Evolutionary conservation across 2,329 filamentous ascomycete genomes (phyloP), one percentile per base, ranked within the genome.

Genomic region (Cladophialophora chaetospira): DNA sequence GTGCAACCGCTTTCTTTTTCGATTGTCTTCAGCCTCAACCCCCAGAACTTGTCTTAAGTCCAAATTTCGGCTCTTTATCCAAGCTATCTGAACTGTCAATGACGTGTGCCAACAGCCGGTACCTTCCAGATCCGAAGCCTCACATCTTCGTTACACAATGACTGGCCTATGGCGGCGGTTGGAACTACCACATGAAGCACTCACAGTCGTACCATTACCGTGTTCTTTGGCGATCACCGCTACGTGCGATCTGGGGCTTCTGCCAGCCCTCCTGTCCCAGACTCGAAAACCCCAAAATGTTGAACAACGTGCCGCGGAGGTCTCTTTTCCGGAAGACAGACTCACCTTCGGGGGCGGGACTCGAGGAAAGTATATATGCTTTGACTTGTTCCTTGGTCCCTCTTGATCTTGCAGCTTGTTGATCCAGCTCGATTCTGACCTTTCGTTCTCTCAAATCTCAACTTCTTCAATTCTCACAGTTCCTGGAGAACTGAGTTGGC

Each of bases 401-500:
- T 40, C 8, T 40, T 9, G 9, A n/a, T 44, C 44, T 26, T 38
- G n/a, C 48, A 53, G 42, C 15, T 21, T 56, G 47, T 49, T 48
- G 43, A 52, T 40, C 17, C 40, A 50, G 33, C 45, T 53, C 48
- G 17, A 52, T 46, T 31, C 17, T 47, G 48, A 50, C 35, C 36
- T 26, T 51, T 51, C 31, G 38, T 19, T 35, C 51, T 9, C 5
- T 19, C 26, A 29, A 10, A 40, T 15, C 43, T 49, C 48, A 11
- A 40, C 31, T 15, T 17, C 26, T 60, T 55, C 45, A 29, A 19
- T 47, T 53, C 43, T 46, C 36, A 51, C 25, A 10, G 58, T 61
- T 61, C 58, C 58, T 51, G 58, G 58, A 54, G 58, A 57, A 61
- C 58, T 47, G 43, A 42, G 42, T 25, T 28, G 52, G 53, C 21